Base-by-base conservation (phyloP, 495 filamentous ascomycete genomes). In the Podospora comata region DNA sequence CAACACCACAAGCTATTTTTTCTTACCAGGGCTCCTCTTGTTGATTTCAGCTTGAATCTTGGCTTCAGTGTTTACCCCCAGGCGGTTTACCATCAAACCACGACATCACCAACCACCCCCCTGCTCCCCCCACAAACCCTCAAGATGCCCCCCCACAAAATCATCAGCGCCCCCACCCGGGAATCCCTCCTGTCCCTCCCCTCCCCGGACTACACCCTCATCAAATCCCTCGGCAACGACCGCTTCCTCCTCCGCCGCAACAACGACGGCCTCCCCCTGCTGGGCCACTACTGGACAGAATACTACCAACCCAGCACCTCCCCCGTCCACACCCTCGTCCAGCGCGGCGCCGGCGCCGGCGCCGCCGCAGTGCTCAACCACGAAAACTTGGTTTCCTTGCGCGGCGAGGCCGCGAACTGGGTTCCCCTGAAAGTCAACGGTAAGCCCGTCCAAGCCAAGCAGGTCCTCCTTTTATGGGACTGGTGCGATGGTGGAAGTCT, bases 401-500 rank as follows among this genome's bases (percentile, higher is more conserved):
- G 73, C 63, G 75, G 76, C 55, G 68, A 67, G 39, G 53, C 75
- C 39, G 48, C 68, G 19, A 39, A 56, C 15, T 18, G 68, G 16
- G 20, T 30, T 54, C 27, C 66, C 18, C 11, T 48, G 3, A 65
- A 65, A 4, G 9, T 23, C 20, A 0, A 55, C 9, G 1, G 15
- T n/a, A 9, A n/a, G 20, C 7, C 55, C 19, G 13, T 67, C 44
- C 34, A 48, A 65, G 13, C 76, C 39, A 48, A 48, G 9, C 39
- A 48, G 9, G 39, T 48, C 2, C 13, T 73, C 57, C 55, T 75
- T 18, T 66, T 82, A 2, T 82, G 75, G 75, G 81, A 84, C 68
- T 78, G 70, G 23, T 80, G 77, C 66, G 79, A 83, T 68, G 77
- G 73, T 7, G 80, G 79, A 27, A 78, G 66, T 19, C 67, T 83